Percentiles rank a stretch among this genome's conserved stretches.
phyloP scores from a whole-genome alignment of 441 rosid species.

The Rhodomyrtus psidioides region DNA sequence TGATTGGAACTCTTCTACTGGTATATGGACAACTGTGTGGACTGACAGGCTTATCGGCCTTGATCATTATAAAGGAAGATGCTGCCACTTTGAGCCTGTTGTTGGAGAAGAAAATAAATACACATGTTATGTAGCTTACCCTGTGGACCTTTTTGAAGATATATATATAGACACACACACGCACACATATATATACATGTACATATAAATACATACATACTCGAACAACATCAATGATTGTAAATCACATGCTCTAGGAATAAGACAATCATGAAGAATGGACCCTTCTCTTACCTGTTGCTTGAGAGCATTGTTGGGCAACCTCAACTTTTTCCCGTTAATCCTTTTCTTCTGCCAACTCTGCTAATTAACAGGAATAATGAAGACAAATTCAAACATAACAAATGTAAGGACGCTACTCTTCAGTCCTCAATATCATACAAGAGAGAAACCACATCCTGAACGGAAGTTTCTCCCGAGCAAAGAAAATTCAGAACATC shows the following conservation, averaged over 20 bases:
- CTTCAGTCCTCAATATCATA: not conserved
- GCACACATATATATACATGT: no score
- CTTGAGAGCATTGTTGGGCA: not conserved
- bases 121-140: not conserved
- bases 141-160: no score
- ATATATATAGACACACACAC: no score
- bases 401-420: not conserved
- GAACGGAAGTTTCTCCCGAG: not conserved
- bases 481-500: constrained; percentile 36
- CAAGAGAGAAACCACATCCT: not conserved
- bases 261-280: not conserved
- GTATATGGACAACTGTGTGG: not conserved
- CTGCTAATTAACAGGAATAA: not conserved
- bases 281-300: not conserved
- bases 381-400: not conserved
- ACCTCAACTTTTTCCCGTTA: not conserved
- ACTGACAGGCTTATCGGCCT: not conserved
- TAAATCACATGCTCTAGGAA: not conserved
- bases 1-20: not conserved
- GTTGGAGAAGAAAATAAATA: not conserved
- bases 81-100: not conserved
- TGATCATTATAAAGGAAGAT: constrained; percentile 1
- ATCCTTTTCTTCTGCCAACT: not conserved
- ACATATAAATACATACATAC: not conserved
- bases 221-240: not conserved